A percentile compares a stretch with the other conserved stretches of the same genome.
These are phyloP conservation scores for Puccinia hordei DNA, from an alignment of 1,284 basidiomycete species.

Conservation along the genomic window DNA sequence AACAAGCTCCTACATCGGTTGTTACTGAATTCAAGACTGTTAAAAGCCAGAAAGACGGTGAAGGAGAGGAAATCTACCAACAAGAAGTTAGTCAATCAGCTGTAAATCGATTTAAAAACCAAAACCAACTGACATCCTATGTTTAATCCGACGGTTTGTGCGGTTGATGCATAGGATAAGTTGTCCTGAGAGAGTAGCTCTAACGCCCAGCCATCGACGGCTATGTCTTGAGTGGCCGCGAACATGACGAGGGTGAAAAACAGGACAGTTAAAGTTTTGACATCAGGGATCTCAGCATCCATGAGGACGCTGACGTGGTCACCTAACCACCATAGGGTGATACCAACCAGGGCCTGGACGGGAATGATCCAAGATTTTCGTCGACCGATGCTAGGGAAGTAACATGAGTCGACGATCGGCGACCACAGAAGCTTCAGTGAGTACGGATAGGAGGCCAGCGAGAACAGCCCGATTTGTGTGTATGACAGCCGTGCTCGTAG, in stretches of 20 bases:
- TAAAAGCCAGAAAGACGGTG: slow-evolving; percentile 95
- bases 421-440: slow-evolving; percentile 97
- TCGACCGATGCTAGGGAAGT: slow-evolving; percentile 76
- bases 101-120: neutral
- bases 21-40: slow-evolving; percentile 86
- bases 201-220: slow-evolving; percentile 98
- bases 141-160: slow-evolving; percentile 95
- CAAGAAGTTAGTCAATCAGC: neutral
- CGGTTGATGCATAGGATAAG: slow-evolving; percentile 93
- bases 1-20: slow-evolving; percentile 45
- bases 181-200: slow-evolving; percentile 94
- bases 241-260: slow-evolving; percentile 91
- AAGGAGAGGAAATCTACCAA: slow-evolving; percentile 79
- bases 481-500: slow-evolving; percentile 92
- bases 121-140: slow-evolving; percentile 68
- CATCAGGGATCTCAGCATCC: slow-evolving; percentile 78
- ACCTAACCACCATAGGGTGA: slow-evolving; percentile 84
- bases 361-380: slow-evolving; percentile 99
- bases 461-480: slow-evolving; percentile 92
- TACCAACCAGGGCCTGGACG: slow-evolving; percentile 87
- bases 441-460: slow-evolving; percentile 92
- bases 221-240: slow-evolving; percentile 98
- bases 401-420: slow-evolving; percentile 92
- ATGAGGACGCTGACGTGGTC: slow-evolving; percentile 77
- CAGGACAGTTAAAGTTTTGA: slow-evolving; percentile 76